These are phyloP conservation scores for Fusarium sp. DNA, from an alignment of 2,329 filamentous ascomycete species.

Conservation along the genomic window DNA sequence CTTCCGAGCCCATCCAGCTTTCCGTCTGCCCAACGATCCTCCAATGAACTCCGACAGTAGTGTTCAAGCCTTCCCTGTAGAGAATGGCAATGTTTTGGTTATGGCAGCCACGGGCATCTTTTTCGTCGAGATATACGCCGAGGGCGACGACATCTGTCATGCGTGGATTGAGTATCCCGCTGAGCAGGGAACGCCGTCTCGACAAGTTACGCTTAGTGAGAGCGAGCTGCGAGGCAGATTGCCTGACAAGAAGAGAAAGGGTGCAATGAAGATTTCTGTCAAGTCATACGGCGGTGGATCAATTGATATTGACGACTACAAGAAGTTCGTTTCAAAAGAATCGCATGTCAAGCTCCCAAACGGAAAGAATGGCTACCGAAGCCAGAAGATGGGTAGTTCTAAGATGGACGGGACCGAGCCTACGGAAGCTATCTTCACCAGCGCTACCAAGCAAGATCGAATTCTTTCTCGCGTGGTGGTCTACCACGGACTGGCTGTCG, in stretches of 20 bases:
- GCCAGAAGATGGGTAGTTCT: slow-evolving; percentile 78
- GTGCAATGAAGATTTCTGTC: slow-evolving; percentile 76
- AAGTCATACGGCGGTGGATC: slow-evolving; percentile 81
- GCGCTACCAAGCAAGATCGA: slow-evolving; percentile 73
- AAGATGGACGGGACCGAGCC: slow-evolving; percentile 75
- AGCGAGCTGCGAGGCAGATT: slow-evolving; percentile 76
- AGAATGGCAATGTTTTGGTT: slow-evolving; percentile 78
- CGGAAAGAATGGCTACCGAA: slow-evolving; percentile 76
- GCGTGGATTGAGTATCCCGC: slow-evolving; percentile 84
- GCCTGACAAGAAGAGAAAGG: slow-evolving; percentile 77
- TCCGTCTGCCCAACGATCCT: slow-evolving; percentile 82
- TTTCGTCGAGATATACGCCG: slow-evolving; percentile 83
- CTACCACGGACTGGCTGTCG: slow-evolving; percentile 80
- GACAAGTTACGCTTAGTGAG: slow-evolving; percentile 80
- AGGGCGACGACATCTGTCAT: slow-evolving; percentile 83
- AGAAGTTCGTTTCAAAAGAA: slow-evolving; percentile 75
- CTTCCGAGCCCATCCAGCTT: slow-evolving; percentile 91
- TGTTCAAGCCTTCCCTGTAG: slow-evolving; percentile 87
- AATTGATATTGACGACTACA: slow-evolving; percentile 82
- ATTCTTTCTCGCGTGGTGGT: slow-evolving; percentile 80
- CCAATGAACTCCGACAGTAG: slow-evolving; percentile 74
- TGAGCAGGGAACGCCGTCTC: slow-evolving; percentile 70
- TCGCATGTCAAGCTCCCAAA: slow-evolving; percentile 79
- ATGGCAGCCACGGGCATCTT: slow-evolving; percentile 85
- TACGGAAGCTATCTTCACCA: slow-evolving; percentile 80